Base-by-base conservation (phyloP, 306 rosid species). In the Biancaea sappan region DNA sequence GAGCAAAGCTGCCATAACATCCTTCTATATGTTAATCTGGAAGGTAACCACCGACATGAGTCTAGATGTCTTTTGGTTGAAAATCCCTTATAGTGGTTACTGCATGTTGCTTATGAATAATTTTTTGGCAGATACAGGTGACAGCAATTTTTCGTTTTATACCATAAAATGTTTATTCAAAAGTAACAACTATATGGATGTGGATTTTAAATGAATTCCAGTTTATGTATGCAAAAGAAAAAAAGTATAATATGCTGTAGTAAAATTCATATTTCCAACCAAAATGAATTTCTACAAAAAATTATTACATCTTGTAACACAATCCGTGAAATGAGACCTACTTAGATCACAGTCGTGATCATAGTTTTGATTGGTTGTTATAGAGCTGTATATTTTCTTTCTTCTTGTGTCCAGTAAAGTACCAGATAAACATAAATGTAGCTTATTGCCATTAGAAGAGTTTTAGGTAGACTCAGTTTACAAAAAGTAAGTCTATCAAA, bases 11-110 rank as follows among this genome's bases (percentile, higher is more conserved):
- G 91, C 92, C 60, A 87, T 94, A 71, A 88, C 98, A 60, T 83
- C 96, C 51, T 94, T 91, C 76, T 94, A 94, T 83, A 94, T 94
- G 98, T 90, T 94, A 63, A 92, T 94, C 79, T 94, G 99, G 97
- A 90, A 90, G 99, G 99, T 94, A 86, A 75, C 79, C 35, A 44
- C 63, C 35, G 16, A 67, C 44, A n/a, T 51, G 15, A 32, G 13
- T 21, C 14, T 28, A 35, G 43, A 22, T 59, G 44, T 59, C 48
- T 66, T 58, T 58, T 80, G 52, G 53, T 73, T 64, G 54, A 62
- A 25, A 25, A 18, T 26, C 8, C 40, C 4, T n/a, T 34, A 70
- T 70, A 24, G n/a, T n/a, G n/a, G n/a, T n/a, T n/a, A n/a, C n/a
- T n/a, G n/a, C 12, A 51, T 6, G n/a, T 32, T 11, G 22, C 8